phyloP scores from a whole-genome alignment of 345 rosid species.

The Adansonia digitata region DNA sequence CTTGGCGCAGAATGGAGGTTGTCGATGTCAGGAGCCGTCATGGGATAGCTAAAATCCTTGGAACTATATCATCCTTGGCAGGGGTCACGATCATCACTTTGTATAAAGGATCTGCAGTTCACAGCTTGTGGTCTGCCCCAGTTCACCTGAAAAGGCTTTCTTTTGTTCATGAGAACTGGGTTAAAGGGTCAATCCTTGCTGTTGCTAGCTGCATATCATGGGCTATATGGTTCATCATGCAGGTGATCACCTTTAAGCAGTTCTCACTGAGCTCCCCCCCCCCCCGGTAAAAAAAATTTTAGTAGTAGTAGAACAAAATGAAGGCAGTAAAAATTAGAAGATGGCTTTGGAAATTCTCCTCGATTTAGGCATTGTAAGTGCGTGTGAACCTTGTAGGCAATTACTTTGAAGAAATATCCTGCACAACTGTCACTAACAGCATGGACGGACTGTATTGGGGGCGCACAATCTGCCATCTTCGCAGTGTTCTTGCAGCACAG shows the following conservation, averaged over 20 bases:
- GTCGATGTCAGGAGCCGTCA: slow-evolving; percentile 39
- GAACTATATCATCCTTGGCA: slow-evolving; percentile 43
- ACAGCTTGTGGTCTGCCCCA: slow-evolving; percentile 28
- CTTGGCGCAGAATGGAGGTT: slow-evolving; percentile 35
- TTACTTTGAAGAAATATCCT: slow-evolving; percentile 50
- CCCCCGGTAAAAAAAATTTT: too few species aligned
- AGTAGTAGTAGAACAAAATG: too few species aligned
- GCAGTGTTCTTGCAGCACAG: slow-evolving; percentile 35
- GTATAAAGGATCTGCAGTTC: slow-evolving; percentile 42
- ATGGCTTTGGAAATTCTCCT: too few species aligned
- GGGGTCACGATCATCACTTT: slow-evolving; percentile 51
- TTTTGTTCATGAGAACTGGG: slow-evolving; percentile 36
- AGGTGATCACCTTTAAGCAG: slow-evolving; percentile 25
- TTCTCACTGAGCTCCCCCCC: too few species aligned
- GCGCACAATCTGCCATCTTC: slow-evolving; percentile 47
- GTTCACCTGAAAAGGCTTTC: slow-evolving; percentile 28
- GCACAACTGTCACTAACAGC: slow-evolving; percentile 57
- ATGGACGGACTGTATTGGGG: slow-evolving; percentile 53
- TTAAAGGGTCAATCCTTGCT: slow-evolving; percentile 50
- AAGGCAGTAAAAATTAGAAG: too few species aligned
- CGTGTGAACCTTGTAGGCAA: slow-evolving; percentile 27
- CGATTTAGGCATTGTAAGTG: background rate
- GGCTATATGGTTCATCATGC: slow-evolving; percentile 57
- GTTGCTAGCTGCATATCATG: slow-evolving; percentile 49
- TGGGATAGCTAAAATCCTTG: slow-evolving; percentile 49